Conservation (phyloP, 2,329 filamentous ascomycete species). For the Ceratocystis colombiana region DNA sequence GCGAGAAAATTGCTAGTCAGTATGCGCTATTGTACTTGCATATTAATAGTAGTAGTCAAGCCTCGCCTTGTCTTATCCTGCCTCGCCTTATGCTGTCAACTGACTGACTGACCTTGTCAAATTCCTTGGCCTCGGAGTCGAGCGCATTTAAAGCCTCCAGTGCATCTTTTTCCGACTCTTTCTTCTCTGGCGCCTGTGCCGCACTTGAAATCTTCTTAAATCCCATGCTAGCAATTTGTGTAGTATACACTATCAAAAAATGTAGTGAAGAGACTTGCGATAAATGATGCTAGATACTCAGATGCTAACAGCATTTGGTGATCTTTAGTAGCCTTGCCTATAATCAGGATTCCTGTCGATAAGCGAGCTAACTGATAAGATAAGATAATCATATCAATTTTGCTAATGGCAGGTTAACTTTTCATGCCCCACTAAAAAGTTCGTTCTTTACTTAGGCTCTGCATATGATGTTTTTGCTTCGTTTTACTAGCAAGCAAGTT, state of each 20-base stretch:
- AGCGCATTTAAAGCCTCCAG: slow-evolving; percentile 66
- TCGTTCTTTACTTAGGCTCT: slow-evolving; percentile 19
- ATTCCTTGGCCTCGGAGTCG: slow-evolving; percentile 78
- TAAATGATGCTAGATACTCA: background rate
- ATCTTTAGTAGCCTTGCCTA: background rate
- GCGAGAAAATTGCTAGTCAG: background rate
- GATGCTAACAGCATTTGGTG: background rate
- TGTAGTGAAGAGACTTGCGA: background rate
- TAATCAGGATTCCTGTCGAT: slow-evolving; percentile 17
- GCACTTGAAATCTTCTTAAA: slow-evolving; percentile 30
- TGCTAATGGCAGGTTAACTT: slow-evolving; percentile 6
- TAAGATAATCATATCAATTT: background rate
- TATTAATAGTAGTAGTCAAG: no score
- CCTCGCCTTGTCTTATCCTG: background rate
- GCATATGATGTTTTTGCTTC: no score
- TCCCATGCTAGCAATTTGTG: slow-evolving; percentile 16
- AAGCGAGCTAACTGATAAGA: slow-evolving; percentile 14
- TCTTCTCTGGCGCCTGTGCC: slow-evolving; percentile 28
- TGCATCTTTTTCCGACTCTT: slow-evolving; percentile 44
- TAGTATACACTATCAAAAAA: slow-evolving; percentile 4
- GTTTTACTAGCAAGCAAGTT: slow-evolving; percentile 11
- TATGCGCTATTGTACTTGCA: background rate
- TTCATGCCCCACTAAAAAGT: slow-evolving; percentile 18
- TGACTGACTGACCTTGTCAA: slow-evolving; percentile 59
- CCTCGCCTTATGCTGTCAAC: background rate